Evolutionary conservation across 164 flowering plant genomes (phyloP), one percentile per base, ranked within the genome.

Genomic region (Magnolia officinalis): DNA sequence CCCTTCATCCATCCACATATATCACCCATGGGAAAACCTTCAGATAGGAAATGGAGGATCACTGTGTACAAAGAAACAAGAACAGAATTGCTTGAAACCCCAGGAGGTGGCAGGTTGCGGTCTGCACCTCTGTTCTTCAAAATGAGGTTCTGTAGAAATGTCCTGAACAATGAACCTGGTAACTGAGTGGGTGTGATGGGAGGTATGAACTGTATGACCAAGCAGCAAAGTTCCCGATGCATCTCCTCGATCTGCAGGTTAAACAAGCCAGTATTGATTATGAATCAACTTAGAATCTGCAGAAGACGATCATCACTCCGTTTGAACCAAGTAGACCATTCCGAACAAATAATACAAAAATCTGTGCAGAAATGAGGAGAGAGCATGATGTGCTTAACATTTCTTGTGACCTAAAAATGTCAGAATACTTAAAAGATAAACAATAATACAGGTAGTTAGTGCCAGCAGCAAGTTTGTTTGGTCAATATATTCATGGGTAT

Each of bases 21-120:
- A 59, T 85, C 88, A 69, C 88, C 85, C 75, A 83, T 63, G 9
- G 87, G 80, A 84, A 87, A 91, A 5, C 98, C 97, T 85, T 95
- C 98, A 67, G 98, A 95, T 55, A 95, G 78, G 67, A 91, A 91
- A 84, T 95, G 92, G 67, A 95, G 98, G 77, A 93, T 83, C 67
- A 95, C 96, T 49, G 95, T 85, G 81, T 86, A 95, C 80, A 95
- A 67, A 55, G 97, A 93, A 76, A 93, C 92, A 79, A 95, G 87
- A 68, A 92, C 97, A 61, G 96, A 90, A 80, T 92, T 92, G 84
- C 90, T 87, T 72, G 94, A 88, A 68, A 90, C 85, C 50, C 93
- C 97, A 77, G 89, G 86, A 72, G 93, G 91, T 21, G 90, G 87
- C 75, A 85, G 77, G 69, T 82, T 91, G 74, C 87, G 90, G 73